These are phyloP conservation scores for Xerocomellus amylosporus DNA, from an alignment of 768 basidiomycete species.

Conservation along the genomic window DNA sequence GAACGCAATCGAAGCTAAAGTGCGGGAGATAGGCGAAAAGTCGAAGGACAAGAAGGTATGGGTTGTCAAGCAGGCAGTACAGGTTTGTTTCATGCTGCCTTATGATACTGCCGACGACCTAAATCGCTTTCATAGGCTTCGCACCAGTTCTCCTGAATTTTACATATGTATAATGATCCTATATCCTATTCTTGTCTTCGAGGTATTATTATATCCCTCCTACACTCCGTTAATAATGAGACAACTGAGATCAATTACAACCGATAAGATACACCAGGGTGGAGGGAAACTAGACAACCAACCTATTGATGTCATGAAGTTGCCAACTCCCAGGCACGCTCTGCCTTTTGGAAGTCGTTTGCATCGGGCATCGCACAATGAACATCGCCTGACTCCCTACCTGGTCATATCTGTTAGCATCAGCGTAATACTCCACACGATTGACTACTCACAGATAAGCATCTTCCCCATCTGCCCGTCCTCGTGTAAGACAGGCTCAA, in stretches of 20 bases:
- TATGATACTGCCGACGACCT: neutral
- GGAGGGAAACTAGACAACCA: neutral
- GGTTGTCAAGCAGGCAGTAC: constrained; percentile 50
- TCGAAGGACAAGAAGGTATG: constrained; percentile 71
- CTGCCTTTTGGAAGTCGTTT: constrained; percentile 27
- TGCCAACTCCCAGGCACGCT: constrained; percentile 37
- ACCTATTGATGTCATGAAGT: constrained; percentile 25
- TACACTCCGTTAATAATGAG: constrained; percentile 1
- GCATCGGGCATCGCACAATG: constrained; percentile 33
- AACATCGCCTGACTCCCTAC: constrained; percentile 41
- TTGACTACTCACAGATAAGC: constrained; percentile 57
- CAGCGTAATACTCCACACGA: neutral
- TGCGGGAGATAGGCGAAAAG: constrained; percentile 74
- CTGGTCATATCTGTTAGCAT: constrained; percentile 33
- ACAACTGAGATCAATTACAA: neutral
- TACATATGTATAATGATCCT: neutral
- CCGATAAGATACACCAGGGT: neutral
- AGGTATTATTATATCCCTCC: constrained; percentile 9
- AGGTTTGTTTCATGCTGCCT: neutral
- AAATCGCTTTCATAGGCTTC: constrained; percentile 8
- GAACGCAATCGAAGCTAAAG: constrained; percentile 78
- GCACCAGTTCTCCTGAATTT: constrained; percentile 7
- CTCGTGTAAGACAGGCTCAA: constrained; percentile 61
- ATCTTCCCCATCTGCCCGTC: constrained; percentile 53
- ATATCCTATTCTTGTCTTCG: neutral